Evolutionary conservation across 345 rosid species (phyloP).

Genomic region (Sisymbrium irio): DNA sequence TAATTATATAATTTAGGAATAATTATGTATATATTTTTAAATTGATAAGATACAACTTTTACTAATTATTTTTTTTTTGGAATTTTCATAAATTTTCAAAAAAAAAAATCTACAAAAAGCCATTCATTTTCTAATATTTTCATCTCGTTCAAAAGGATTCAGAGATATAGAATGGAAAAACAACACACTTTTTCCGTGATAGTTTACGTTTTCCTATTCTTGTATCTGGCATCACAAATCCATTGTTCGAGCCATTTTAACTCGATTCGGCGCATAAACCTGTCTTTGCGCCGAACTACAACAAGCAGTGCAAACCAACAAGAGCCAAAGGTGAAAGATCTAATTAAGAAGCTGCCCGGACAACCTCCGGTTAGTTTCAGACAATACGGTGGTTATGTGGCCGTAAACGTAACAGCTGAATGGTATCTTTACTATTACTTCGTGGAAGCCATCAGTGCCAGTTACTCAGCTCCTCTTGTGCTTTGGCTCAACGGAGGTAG

Average conservation of each 20-base stretch:
- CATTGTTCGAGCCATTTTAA: background rate
- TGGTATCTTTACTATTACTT: conserved; percentile 60
- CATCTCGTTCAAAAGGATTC: background rate
- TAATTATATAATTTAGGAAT: too few species aligned
- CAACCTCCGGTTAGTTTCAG: conserved; percentile 46
- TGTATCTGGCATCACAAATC: conserved; percentile 1
- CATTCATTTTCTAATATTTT: background rate
- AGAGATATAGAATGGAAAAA: conserved; percentile 13
- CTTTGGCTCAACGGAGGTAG: conserved; percentile 78
- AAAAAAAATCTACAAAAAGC: background rate
- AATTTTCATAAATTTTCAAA: too few species aligned
- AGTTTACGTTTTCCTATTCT: conserved; percentile 1
- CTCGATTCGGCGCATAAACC: background rate
- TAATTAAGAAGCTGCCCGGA: conserved; percentile 48
- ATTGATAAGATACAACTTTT: too few species aligned
- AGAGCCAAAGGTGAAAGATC: conserved; percentile 45
- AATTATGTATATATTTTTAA: too few species aligned
- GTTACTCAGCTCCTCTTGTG: conserved; percentile 56
- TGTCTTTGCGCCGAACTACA: background rate
- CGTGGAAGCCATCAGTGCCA: conserved; percentile 43
- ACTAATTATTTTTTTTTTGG: too few species aligned
- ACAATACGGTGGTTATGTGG: conserved; percentile 63
- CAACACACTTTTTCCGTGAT: background rate
- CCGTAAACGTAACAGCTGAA: conserved; percentile 43
- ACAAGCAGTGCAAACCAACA: background rate